Evolutionary conservation across 345 rosid species (phyloP).

Genomic region (Citrus mangshanensis): DNA sequence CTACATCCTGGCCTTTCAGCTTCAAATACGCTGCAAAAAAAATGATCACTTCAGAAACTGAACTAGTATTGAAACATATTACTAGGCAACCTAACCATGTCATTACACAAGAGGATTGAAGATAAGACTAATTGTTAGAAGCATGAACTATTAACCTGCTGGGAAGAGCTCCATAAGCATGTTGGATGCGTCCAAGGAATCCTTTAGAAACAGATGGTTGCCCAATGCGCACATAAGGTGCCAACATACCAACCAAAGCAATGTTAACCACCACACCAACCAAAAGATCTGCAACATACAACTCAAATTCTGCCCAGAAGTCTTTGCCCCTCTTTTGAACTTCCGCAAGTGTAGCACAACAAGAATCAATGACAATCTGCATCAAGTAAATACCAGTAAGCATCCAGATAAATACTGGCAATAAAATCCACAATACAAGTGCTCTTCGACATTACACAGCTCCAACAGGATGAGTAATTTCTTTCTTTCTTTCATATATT

Average conservation of each 20-base stretch:
- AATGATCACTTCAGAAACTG: slow-evolving; percentile 12
- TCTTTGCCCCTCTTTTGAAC: slow-evolving; percentile 88
- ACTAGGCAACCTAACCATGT: background rate
- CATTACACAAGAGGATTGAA: background rate
- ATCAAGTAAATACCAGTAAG: slow-evolving; percentile 2
- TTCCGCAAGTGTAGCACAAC: slow-evolving; percentile 94
- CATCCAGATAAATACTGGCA: background rate
- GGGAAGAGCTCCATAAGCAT: slow-evolving; percentile 86
- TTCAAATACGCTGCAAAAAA: slow-evolving; percentile 66
- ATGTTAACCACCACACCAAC: slow-evolving; percentile 82
- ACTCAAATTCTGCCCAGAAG: slow-evolving; percentile 92
- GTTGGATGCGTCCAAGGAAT: slow-evolving; percentile 51
- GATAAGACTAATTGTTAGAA: background rate
- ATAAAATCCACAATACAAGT: background rate
- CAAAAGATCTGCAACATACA: slow-evolving; percentile 85
- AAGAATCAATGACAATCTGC: slow-evolving; percentile 89
- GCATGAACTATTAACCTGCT: slow-evolving; percentile 56
- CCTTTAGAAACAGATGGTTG: slow-evolving; percentile 63
- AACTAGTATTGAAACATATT: background rate
- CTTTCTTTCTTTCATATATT: background rate
- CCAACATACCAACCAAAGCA: slow-evolving; percentile 93
- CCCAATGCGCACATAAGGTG: slow-evolving; percentile 89
- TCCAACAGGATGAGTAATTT: background rate
- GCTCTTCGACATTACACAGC: background rate
- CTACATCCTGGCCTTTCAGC: slow-evolving; percentile 84